Evolutionary conservation across 192 early-diverging fungal genomes (phyloP).

Genomic region (Backusella westeae): DNA sequence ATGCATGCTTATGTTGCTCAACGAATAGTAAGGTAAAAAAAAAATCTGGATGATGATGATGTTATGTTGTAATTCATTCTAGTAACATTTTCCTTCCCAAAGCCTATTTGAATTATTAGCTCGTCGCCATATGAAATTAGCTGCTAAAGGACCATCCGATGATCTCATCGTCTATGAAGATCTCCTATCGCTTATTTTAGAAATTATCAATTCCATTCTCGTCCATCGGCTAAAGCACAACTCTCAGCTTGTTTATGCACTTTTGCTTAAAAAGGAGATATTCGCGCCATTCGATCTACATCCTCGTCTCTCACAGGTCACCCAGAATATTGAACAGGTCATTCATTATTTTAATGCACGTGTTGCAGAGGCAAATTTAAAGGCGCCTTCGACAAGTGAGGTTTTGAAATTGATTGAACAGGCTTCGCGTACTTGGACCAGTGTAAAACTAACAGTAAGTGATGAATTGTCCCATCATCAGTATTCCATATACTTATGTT

Average conservation of each 20-base stretch:
- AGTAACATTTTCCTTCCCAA: not conserved
- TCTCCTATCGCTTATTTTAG: conserved; percentile 61
- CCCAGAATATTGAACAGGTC: conserved; percentile 65
- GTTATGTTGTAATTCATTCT: not conserved
- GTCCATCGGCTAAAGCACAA: conserved; percentile 61
- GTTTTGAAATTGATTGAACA: conserved; percentile 64
- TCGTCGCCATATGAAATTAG: conserved; percentile 62
- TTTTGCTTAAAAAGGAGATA: conserved; percentile 64
- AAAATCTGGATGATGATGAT: not conserved
- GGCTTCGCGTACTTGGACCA: conserved; percentile 61
- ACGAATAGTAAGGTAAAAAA: conserved; percentile 56
- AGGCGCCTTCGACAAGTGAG: conserved; percentile 61
- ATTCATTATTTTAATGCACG: conserved; percentile 63
- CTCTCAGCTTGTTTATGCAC: conserved; percentile 65
- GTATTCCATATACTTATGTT: conserved; percentile 9
- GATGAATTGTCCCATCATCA: not conserved
- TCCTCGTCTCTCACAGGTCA: conserved; percentile 51
- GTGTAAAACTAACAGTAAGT: conserved; percentile 47
- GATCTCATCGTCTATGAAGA: conserved; percentile 66
- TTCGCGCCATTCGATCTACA: conserved; percentile 56
- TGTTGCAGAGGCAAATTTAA: conserved; percentile 61
- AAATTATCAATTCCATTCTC: conserved; percentile 70
- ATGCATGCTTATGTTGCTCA: conserved; percentile 72
- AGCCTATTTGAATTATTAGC: conserved; percentile 68
- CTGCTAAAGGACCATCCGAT: conserved; percentile 6